Evolutionary conservation across 805 yeast genomes (phyloP).

Genomic region (Kuraishia hungarica): DNA sequence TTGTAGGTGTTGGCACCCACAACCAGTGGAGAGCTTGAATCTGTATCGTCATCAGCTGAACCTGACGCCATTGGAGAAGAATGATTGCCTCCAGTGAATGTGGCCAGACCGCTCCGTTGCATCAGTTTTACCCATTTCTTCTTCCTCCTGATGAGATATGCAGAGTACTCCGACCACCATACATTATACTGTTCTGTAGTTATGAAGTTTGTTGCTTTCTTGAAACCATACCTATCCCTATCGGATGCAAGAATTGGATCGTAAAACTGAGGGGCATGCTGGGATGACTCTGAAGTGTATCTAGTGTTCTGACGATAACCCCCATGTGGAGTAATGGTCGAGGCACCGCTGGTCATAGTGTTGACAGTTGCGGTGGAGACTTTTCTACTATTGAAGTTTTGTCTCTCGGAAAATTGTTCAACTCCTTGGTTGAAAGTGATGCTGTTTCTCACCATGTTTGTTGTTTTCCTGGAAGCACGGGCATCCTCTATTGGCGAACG

Average conservation of each 20-base stretch:
- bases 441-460: background rate
- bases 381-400: background rate
- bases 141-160: constrained; percentile 55
- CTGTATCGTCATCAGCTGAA: constrained; percentile 22
- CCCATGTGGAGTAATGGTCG: background rate
- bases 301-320: constrained; percentile 5
- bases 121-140: constrained; percentile 69
- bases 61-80: background rate
- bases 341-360: background rate
- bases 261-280: constrained; percentile 2
- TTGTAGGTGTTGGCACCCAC: constrained; percentile 6
- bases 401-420: background rate
- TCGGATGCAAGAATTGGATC: constrained; percentile 13
- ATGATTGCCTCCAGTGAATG: constrained; percentile 5
- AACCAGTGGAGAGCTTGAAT: background rate
- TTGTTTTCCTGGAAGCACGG: background rate
- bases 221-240: constrained; percentile 83
- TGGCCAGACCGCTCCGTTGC: constrained; percentile 54
- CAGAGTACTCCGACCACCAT: constrained; percentile 71
- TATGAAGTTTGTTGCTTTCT: constrained; percentile 49
- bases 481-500: background rate
- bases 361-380: background rate
- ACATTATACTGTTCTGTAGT: constrained; percentile 49
- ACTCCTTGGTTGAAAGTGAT: background rate
- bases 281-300: constrained; percentile 6